These are phyloP conservation scores for Fusarium begoniae DNA, from an alignment of 2,329 filamentous ascomycete species.

Conservation along the genomic window DNA sequence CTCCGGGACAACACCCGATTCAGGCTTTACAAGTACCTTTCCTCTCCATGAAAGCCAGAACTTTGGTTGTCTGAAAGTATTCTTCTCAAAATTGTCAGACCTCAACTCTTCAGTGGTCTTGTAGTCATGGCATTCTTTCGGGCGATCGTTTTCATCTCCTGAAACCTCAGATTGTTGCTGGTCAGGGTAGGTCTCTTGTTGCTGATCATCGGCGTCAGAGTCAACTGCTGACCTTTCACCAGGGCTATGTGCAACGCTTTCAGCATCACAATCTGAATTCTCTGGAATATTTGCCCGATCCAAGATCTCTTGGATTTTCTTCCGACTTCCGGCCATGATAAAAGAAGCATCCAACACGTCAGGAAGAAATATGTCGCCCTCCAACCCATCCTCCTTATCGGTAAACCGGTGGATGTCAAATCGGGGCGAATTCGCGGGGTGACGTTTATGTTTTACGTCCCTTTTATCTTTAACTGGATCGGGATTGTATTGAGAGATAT, in stretches of 20 bases:
- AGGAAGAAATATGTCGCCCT: not conserved
- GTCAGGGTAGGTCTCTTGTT: no score
- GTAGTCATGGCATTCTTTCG: not conserved
- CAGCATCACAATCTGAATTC: not conserved
- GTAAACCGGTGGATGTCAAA: not conserved
- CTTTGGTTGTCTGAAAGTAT: slow-evolving; percentile 22
- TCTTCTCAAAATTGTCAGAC: slow-evolving; percentile 16
- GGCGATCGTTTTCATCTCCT: not conserved
- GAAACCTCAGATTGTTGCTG: not conserved
- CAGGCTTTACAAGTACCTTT: not conserved
- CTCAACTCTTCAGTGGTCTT: not conserved
- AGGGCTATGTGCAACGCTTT: no score
- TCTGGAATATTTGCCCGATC: not conserved
- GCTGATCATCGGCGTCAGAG: not conserved
- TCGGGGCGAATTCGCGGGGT: not conserved
- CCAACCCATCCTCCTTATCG: not conserved
- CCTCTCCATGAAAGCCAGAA: slow-evolving; percentile 23
- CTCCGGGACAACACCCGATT: fast-evolving
- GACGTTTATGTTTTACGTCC: not conserved
- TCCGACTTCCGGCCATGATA: slow-evolving; percentile 6
- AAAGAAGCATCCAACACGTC: not conserved
- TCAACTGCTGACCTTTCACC: not conserved
- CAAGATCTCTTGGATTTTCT: not conserved
- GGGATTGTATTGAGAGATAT: not conserved
- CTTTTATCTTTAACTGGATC: not conserved